Conservation (phyloP, 495 filamentous ascomycete species). For the Daldinia childiae region DNA sequence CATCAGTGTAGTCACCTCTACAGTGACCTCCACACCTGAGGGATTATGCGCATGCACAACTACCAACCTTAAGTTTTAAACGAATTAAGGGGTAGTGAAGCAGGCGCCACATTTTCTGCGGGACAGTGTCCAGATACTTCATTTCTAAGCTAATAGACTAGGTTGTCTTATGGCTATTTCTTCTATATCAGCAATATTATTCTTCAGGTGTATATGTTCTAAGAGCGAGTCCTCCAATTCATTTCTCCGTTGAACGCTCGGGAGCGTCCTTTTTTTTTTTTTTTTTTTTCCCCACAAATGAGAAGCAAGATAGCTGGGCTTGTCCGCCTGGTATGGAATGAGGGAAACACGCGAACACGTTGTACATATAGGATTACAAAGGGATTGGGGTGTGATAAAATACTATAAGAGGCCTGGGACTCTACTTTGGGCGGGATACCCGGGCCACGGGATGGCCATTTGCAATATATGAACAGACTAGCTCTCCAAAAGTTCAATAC, state of each 20-base stretch:
- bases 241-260: background rate
- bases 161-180: background rate
- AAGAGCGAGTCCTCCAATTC: background rate
- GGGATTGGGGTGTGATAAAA: background rate
- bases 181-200: slow-evolving; percentile 4
- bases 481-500: background rate
- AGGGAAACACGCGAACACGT: background rate
- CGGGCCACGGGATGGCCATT: background rate
- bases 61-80: background rate
- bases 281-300: background rate
- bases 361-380: background rate
- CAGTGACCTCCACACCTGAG: slow-evolving; percentile 24
- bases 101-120: slow-evolving; percentile 9
- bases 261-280: background rate
- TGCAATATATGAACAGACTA: background rate
- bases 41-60: slow-evolving; percentile 34
- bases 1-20: slow-evolving; percentile 29
- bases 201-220: slow-evolving; percentile 9
- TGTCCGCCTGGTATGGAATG: background rate
- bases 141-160: background rate
- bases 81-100: background rate
- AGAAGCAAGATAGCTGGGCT: background rate
- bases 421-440: background rate
- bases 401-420: background rate
- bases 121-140: slow-evolving; percentile 1